Base-by-base conservation (phyloP, 306 rosid species). In the Dryas drummondii region DNA sequence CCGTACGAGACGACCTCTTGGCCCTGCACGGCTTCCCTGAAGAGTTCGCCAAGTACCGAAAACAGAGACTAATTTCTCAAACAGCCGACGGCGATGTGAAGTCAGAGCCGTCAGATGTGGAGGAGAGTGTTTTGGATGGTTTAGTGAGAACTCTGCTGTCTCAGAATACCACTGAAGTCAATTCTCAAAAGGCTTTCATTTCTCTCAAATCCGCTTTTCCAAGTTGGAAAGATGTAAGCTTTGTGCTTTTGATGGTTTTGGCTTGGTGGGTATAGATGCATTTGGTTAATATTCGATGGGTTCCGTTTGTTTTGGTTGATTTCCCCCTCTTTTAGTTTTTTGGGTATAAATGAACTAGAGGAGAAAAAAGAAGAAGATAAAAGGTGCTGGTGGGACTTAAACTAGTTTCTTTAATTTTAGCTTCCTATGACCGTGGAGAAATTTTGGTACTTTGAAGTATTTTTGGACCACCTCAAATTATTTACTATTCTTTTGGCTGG, bases 201-300 rank as follows among this genome's bases (percentile, higher is more conserved):
- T 86, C 88, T 70, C 98, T 94, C 78, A 94, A 94, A 79, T 82
- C 93, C 4, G 74, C 92, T 37, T 94, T 94, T 69, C 88, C 94
- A 46, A 74, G 84, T 10, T 89, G 88, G 91, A 81, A 84, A 77
- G 77, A 84, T 73, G 91, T 86, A 72, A 15, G 87, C 63, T 56
- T 59, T 22, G 3, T 16, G 37, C 37, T 49, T 26, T 41, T 6
- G 32, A 26, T 57, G 13, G 6, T 11, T 16, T 61, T 55, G 10
- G 32, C 40, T 27, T n/a, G 14, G 4, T 63, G 10, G 37, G 12
- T 66, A 4, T 41, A 60, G 9, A 68, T 54, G 7, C 59, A 50
- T 11, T 16, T 61, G 17, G 12, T 9, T 40, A 6, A 4, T 37
- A 14, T 50, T 69, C 59, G 32, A 6, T 59, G 57, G 46, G 56